phyloP scores from a whole-genome alignment of 1,284 basidiomycete genomes.

The Coniophora puteana region DNA sequence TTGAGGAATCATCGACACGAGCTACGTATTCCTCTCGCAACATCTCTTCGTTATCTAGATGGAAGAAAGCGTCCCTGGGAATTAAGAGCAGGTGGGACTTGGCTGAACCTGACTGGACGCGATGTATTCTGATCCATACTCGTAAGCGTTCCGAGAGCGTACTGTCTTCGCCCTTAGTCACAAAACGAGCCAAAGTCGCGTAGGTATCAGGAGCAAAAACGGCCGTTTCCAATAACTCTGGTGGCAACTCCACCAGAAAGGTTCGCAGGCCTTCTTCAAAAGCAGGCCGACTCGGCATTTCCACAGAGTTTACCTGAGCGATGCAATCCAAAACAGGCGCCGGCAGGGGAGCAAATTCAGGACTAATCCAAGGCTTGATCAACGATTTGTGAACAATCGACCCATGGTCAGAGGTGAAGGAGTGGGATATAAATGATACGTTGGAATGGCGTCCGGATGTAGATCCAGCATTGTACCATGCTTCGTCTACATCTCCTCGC shows the following conservation, averaged over 20 bases:
- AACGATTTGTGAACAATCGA: slow-evolving; percentile 32
- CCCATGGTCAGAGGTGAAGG: slow-evolving; percentile 31
- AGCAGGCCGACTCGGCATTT: slow-evolving; percentile 53
- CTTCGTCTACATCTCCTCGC: no score
- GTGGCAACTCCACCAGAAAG: slow-evolving; percentile 50
- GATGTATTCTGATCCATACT: slow-evolving; percentile 57
- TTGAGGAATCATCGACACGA: slow-evolving; percentile 32
- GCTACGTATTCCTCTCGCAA: slow-evolving; percentile 39
- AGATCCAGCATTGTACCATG: not conserved
- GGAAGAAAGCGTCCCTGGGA: slow-evolving; percentile 58
- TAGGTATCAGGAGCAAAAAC: slow-evolving; percentile 54
- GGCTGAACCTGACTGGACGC: slow-evolving; percentile 55
- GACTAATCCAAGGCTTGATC: slow-evolving; percentile 54
- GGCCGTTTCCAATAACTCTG: slow-evolving; percentile 57
- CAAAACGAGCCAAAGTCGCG: slow-evolving; percentile 42
- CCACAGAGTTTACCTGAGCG: slow-evolving; percentile 43
- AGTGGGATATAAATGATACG: slow-evolving; percentile 30
- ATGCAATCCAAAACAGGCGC: slow-evolving; percentile 45
- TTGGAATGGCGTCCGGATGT: slow-evolving; percentile 9
- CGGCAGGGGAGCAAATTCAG: slow-evolving; percentile 57
- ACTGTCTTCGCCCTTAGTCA: slow-evolving; percentile 38
- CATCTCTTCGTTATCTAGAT: slow-evolving; percentile 47
- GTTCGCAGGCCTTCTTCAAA: slow-evolving; percentile 48
- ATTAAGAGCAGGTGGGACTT: slow-evolving; percentile 53
- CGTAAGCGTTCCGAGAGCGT: slow-evolving; percentile 44